Base-by-base conservation (phyloP, 768 basidiomycete species). In the Collybia sordida region DNA sequence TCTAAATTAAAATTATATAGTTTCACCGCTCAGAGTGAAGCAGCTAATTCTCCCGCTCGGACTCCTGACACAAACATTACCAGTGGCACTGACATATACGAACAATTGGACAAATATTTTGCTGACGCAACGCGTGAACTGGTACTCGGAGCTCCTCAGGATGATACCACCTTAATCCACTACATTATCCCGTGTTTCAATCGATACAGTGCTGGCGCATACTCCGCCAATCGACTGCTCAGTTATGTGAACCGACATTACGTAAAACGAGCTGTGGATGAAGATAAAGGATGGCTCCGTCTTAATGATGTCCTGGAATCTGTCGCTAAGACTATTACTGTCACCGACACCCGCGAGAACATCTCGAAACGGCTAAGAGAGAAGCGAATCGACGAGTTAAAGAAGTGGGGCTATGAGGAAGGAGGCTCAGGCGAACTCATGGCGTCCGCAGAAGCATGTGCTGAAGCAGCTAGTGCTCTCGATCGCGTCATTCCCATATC, bases 171-270 rank as follows among this genome's bases (percentile, higher is more conserved):
- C 34, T 77, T 90, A 58, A 68, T 90, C 45, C 79, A 82, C 56
- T 90, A 88, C 68, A 78, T 89, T 58, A 69, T 88, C 24, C 80
- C 85, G 7, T 81, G 78, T 61, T 90, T 87, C 74, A 77, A 79
- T 55, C 86, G 88, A 46, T 90, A 81, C 64, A 76, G 77, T 53
- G 73, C 81, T 37, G 87, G 88, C 42, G 82, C 82, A 3, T 78
- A 80, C 54, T 79, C 86, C 46, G 80, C 85, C 49, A 79, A 85
- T 66, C 81, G 88, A 57, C 79, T 90, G 25, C 75, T 90, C 57
- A 89, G 82, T 70, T 90, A 90, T 61, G 84, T 90, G 54, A 86
- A 86, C 61, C 83, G 87, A 22, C 85, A 88, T 64, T 85, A 85
- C 59, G 85, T 88, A 59, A 85, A 83, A 63, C 85, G 86, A 15